Base-by-base conservation (phyloP, 371 early-diverging fungal species). In the Syncephalis plumigaleata region DNA sequence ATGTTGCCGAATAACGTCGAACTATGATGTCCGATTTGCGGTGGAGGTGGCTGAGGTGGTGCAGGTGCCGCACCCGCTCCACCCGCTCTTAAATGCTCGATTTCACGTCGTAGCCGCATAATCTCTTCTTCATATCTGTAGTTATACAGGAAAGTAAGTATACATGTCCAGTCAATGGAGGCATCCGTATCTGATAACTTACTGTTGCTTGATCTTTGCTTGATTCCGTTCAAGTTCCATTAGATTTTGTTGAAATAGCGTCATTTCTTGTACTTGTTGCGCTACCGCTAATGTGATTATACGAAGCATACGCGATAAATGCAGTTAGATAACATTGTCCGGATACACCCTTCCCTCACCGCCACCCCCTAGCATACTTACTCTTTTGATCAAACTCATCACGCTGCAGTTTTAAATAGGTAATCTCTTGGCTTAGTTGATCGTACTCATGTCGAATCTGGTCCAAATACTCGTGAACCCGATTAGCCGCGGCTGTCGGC, bases 301-400 rank as follows among this genome's bases (percentile, higher is more conserved):
- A 16, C 11, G 46, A 11, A 22, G 18, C 17, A 44, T 26, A n/a
- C n/a, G n/a, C n/a, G n/a, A n/a, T n/a, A n/a, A n/a, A n/a, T n/a
- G n/a, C n/a, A n/a, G n/a, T n/a, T n/a, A n/a, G n/a, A n/a, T n/a
- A n/a, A n/a, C n/a, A n/a, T n/a, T n/a, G n/a, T n/a, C n/a, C n/a
- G n/a, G n/a, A n/a, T n/a, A n/a, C n/a, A n/a, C n/a, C n/a, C n/a
- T n/a, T n/a, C n/a, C n/a, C n/a, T n/a, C n/a, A n/a, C n/a, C n/a
- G n/a, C n/a, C n/a, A n/a, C n/a, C n/a, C n/a, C n/a, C n/a, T n/a
- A n/a, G n/a, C n/a, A n/a, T n/a, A 59, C 73, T 61, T 77, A 87
- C 89, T 71, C 63, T 87, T 83, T 52, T 84, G 83, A 59, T 90
- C 91, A 54, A 75, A 77, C 52, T 91, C 91, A 55, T 90, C 91